Conservation (phyloP, 257 asterid species). For the Mentha longifolia region DNA sequence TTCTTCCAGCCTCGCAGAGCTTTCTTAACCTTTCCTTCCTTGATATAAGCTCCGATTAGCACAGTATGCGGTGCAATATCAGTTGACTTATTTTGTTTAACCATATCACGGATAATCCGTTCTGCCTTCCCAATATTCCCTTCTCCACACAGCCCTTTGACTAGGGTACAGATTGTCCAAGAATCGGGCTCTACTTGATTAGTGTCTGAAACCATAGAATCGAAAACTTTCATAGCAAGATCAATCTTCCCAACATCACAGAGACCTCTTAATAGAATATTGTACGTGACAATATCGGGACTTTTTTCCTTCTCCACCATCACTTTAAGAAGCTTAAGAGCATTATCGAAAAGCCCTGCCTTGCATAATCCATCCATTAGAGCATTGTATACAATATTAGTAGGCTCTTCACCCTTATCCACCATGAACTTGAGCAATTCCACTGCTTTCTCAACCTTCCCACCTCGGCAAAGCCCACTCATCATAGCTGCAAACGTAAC, state of each 20-base stretch:
- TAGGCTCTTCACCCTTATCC: conserved; percentile 61
- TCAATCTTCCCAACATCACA: conserved; percentile 60
- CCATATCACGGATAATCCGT: conserved; percentile 49
- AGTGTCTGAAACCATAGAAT: conserved; percentile 48
- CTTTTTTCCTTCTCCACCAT: conserved; percentile 57
- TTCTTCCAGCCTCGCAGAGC: conserved; percentile 60
- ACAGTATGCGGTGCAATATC: conserved; percentile 48
- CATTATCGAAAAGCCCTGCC: conserved; percentile 54
- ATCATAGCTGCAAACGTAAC: conserved; percentile 60
- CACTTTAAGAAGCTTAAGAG: conserved; percentile 51
- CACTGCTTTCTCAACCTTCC: conserved; percentile 56
- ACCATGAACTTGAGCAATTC: conserved; percentile 64
- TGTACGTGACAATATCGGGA: conserved; percentile 63
- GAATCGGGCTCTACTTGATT: conserved; percentile 54
- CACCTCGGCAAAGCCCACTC: conserved; percentile 51
- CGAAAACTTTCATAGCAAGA: conserved; percentile 53
- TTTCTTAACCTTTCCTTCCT: conserved; percentile 49
- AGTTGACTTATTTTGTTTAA: conserved; percentile 36
- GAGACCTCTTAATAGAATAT: conserved; percentile 54
- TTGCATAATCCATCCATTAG: conserved; percentile 65
- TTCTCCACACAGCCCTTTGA: conserved; percentile 69
- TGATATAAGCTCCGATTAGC: conserved; percentile 62
- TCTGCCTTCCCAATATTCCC: conserved; percentile 57
- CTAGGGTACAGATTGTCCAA: conserved; percentile 47
- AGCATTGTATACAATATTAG: conserved; percentile 48